Percentiles rank a stretch among this genome's conserved stretches.
phyloP scores from a whole-genome alignment of 1,284 basidiomycete species.

The Stygiomarasmius scandens region DNA sequence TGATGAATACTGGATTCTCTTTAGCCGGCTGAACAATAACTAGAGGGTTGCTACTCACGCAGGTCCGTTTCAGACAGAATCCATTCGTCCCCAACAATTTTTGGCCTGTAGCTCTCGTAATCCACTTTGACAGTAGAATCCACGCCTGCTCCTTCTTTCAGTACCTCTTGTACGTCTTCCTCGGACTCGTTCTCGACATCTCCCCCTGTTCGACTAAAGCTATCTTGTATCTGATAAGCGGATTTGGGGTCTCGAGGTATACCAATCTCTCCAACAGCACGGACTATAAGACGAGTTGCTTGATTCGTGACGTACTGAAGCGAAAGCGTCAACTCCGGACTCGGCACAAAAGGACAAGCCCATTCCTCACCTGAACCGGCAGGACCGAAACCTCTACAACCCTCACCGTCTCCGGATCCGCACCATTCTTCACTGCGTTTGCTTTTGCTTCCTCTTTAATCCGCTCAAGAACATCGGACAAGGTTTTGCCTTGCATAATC shows the following conservation, averaged over 20 bases:
- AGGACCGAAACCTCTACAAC: conserved; percentile 49
- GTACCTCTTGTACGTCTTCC: neutral
- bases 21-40: too few species aligned
- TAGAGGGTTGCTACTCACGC: conserved; percentile 28
- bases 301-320: conserved; percentile 53
- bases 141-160: conserved; percentile 8
- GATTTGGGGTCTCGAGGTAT: neutral
- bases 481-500: conserved; percentile 37
- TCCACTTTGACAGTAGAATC: conserved; percentile 20
- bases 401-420: conserved; percentile 38
- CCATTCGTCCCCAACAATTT: conserved; percentile 35
- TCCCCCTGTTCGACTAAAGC: neutral
- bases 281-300: conserved; percentile 50
- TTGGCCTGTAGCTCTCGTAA: conserved; percentile 33
- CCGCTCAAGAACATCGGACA: conserved; percentile 40
- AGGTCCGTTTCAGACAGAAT: conserved; percentile 39
- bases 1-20: conserved; percentile 43
- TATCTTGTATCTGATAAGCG: neutral
- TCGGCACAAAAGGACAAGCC: too few species aligned
- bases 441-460: conserved; percentile 47
- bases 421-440: conserved; percentile 47
- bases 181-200: conserved; percentile 1
- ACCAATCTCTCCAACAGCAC: conserved; percentile 46
- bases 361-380: conserved; percentile 38
- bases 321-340: too few species aligned